Evolutionary conservation across 345 rosid genomes (phyloP).

Genomic region (Salix arbutifolia): DNA sequence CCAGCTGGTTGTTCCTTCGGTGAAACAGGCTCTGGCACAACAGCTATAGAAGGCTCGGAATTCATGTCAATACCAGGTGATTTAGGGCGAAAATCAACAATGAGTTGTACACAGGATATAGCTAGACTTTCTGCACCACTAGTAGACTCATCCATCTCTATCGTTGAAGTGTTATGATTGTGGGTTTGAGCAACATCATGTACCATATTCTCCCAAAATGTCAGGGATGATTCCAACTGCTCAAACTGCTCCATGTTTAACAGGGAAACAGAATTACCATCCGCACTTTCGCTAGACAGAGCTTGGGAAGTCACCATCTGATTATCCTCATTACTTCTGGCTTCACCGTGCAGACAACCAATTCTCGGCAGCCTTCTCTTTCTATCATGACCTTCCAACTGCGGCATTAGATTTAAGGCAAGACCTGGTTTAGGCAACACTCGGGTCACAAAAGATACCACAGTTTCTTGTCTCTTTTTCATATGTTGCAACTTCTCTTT

Average conservation of each 20-base stretch:
- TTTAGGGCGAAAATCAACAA: conserved; percentile 40
- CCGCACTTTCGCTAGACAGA: conserved; percentile 32
- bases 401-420: conserved; percentile 48
- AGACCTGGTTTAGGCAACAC: conserved; percentile 66
- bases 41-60: conserved; percentile 45
- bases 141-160: conserved; percentile 68
- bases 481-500: conserved; percentile 61
- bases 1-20: conserved; percentile 30
- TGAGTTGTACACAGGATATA: conserved; percentile 49
- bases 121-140: conserved; percentile 67
- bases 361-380: conserved; percentile 65
- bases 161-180: conserved; percentile 26
- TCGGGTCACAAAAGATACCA: conserved; percentile 46
- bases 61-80: conserved; percentile 86
- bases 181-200: conserved; percentile 32
- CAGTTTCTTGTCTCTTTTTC: conserved; percentile 52
- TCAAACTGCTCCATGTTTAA: conserved; percentile 51
- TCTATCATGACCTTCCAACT: conserved; percentile 49
- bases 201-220: conserved; percentile 63
- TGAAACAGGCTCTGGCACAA: conserved; percentile 32
- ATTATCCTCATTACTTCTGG: conserved; percentile 35
- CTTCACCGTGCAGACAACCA: conserved; percentile 38
- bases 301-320: conserved; percentile 33
- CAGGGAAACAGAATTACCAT: conserved; percentile 25
- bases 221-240: conserved; percentile 61